Evolutionary conservation across 352 stramenopile species (phyloP).

Genomic region (Hyphochytrium catenoides): DNA sequence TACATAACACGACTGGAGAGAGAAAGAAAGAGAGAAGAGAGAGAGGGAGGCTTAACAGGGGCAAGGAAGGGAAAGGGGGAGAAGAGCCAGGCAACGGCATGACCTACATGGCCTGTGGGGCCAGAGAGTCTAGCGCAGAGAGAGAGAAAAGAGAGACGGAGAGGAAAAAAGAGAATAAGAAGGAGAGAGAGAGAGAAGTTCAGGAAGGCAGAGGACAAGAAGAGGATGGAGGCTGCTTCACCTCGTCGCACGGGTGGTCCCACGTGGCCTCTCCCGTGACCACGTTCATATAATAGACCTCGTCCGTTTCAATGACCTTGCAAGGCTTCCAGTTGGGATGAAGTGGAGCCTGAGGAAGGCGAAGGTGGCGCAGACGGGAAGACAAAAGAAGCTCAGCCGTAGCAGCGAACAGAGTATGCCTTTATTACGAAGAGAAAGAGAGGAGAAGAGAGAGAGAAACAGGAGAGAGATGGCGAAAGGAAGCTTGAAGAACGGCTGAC

Average conservation of each 20-base stretch:
- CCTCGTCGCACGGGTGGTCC: conserved; percentile 80
- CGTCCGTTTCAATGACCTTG: conserved; percentile 79
- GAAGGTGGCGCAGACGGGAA: not conserved
- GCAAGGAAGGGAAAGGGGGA: no score
- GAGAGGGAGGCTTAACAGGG: no score
- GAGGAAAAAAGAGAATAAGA: not conserved
- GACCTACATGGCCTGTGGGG: not conserved
- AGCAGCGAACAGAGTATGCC: no score
- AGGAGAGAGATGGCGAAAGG: no score
- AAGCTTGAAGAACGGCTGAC: no score
- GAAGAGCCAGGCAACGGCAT: not conserved
- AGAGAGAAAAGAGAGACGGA: not conserved
- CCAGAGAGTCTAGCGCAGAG: conserved; percentile 1
- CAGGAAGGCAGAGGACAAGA: no score
- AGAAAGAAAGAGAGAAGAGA: no score
- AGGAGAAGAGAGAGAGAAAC: no score
- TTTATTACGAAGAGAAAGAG: no score
- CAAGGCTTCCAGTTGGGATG: conserved; percentile 85
- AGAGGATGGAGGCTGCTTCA: no score
- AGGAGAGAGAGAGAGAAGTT: not conserved
- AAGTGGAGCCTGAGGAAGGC: conserved; percentile 63
- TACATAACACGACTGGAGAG: no score
- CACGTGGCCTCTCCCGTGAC: conserved; percentile 67
- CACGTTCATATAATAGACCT: conserved; percentile 94
- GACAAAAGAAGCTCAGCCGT: no score